Evolutionary conservation across 768 basidiomycete species (phyloP), one percentile per base, ranked within the genome.

Genomic region (Suillus paluster): DNA sequence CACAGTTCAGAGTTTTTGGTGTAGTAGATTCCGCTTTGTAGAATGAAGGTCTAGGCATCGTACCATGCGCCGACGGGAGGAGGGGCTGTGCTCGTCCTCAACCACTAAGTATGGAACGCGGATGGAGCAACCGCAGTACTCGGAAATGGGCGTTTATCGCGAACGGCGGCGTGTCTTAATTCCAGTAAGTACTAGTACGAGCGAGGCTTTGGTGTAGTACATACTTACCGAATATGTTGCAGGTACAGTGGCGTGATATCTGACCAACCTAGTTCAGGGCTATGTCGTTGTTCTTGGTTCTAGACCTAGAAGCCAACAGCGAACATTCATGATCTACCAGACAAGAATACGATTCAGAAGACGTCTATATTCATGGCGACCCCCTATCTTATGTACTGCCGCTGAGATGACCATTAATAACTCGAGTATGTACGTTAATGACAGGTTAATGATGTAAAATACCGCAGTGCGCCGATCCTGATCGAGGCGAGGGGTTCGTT

Each of bases 351-450:
- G 6, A n/a, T n/a, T n/a, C n/a, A n/a, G n/a, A 49, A 8, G 2
- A n/a, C 11, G 27, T 5, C 27, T 50, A 19, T 50, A 30, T 50
- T 19, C 27, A n/a, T 7, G 49, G 17, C 1, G 27, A n/a, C 49
- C 49, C 30, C 49, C 49, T 50, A 50, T 30, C 49, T 50, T 10
- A n/a, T n/a, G n/a, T n/a, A 33, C 5, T 25, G 30, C 48, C 48
- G 48, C 48, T 49, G 27, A 49, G 48, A 50, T 50, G 49, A 50
- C n/a, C 30, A 12, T n/a, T 30, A 30, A n/a, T n/a, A n/a, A n/a
- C n/a, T n/a, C n/a, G n/a, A 17, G 27, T 19, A 11, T 19, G 49
- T 50, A 50, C 19, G 49, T 50, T 50, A 50, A 30, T 30, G n/a
- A 30, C 30, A 30, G 6, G 30, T 6, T 30, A 30, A 50, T 50